Base-by-base conservation (phyloP, 2,329 filamentous ascomycete genomes). In the Ascochyta lentis region DNA sequence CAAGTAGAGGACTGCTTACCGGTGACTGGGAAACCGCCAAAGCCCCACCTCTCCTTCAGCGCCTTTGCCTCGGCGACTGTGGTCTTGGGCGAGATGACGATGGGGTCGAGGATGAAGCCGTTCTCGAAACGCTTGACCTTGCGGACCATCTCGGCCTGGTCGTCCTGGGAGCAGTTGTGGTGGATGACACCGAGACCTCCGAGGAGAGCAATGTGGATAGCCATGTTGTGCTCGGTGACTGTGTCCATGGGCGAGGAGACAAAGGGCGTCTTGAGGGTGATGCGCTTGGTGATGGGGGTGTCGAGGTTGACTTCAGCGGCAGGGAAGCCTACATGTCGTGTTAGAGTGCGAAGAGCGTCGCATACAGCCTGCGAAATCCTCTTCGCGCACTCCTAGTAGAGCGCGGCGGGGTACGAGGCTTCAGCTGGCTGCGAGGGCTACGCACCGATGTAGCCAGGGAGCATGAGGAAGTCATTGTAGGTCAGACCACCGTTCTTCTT, bases 111-210 rank as follows among this genome's bases (percentile, higher is more conserved):
- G 75, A 99, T 99, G 83, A 99, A 99, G 68, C 95, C 95, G 81
- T 99, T 99, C 83, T 99, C 95, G 79, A 92, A 99, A 73, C 95
- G 87, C 89, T 99, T 99, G 70, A 99, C 95, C 83, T 97, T 98
- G 78, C 92, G 87, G 66, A 99, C 91, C 95, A 99, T 99, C 82
- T 96, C 93, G 65, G 95, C 95, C 83, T 99, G 95, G 52, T 91
- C 91, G 26, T 98, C 92, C 27, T 93, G 86, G n/a, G 93, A 95
- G 85, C 95, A 99, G 84, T 99, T 99, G 86, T 99, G 95, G 84
- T 99, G 95, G 67, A 99, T 96, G 68, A 99, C 92, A 80, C 95
- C 91, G 16, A 96, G 83, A 71, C 91, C 91, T 69, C 91, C 91
- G 74, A 95, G 89, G 29, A 95, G 84, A 48, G 91, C 91, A 85